Conservation (phyloP, 495 filamentous ascomycete genomes). For the Hypomontagnella monticulosa region DNA sequence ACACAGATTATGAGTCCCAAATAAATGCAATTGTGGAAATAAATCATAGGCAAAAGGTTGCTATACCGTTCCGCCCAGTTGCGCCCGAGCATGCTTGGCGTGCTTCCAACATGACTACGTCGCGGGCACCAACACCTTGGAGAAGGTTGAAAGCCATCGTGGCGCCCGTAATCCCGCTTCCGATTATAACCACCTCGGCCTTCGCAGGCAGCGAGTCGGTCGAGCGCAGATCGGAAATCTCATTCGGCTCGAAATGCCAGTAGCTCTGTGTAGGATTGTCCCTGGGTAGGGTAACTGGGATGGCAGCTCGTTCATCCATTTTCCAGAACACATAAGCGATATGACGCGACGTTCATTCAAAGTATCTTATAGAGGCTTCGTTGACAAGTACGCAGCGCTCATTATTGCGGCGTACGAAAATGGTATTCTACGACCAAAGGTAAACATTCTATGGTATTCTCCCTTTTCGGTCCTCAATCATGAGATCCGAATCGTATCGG, state of each 20-base stretch:
- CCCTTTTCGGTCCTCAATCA: not conserved
- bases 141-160: slow-evolving; percentile 68
- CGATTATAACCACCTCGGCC: slow-evolving; percentile 70
- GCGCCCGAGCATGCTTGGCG: slow-evolving; percentile 65
- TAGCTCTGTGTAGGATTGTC: slow-evolving; percentile 71
- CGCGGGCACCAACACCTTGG: slow-evolving; percentile 24
- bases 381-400: not conserved
- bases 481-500: not conserved
- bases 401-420: slow-evolving; percentile 1
- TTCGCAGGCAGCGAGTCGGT: slow-evolving; percentile 55
- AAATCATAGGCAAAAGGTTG: not conserved
- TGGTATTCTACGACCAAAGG: not conserved
- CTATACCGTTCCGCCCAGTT: slow-evolving; percentile 67
- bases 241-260: slow-evolving; percentile 74
- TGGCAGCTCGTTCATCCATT: slow-evolving; percentile 58
- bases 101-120: slow-evolving; percentile 69
- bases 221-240: slow-evolving; percentile 63
- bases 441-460: not conserved
- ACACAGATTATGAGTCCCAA: not conserved
- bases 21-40: not conserved
- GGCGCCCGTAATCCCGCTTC: slow-evolving; percentile 75
- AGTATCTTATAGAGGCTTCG: not conserved
- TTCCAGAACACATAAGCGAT: not conserved
- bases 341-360: not conserved
- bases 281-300: slow-evolving; percentile 61